Base-by-base conservation (phyloP, 176 grass and related monocot genomes). In the Oryza glumipatula region DNA sequence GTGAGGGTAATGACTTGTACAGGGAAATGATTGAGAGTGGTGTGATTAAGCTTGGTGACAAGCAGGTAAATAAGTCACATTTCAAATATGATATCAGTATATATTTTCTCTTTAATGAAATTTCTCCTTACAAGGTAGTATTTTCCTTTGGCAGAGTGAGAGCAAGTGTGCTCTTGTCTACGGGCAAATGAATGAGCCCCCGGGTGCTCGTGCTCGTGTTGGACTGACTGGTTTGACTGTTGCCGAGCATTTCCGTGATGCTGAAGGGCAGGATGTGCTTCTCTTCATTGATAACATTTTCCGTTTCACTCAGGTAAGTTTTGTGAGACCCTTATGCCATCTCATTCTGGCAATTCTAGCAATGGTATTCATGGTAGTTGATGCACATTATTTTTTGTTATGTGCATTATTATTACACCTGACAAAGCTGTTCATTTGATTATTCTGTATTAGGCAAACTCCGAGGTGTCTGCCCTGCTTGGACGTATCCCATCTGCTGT, bases 271-370 rank as follows among this genome's bases (percentile, higher is more conserved):
- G 76, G 94, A 97, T 74, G 94, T 97, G 83, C 94, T 97, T 92
- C 92, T 97, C 85, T 97, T 97, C 67, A 97, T 97, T 23, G 94
- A 97, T 83, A 97, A 97, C 90, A 97, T 97, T 92, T 97, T 97
- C 90, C 90, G 94, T 76, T 97, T 97, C 87, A 97, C 94, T 52
- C 94, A 97, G 83, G 94, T 94, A 85, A 71, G 22, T 39, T 91
- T 4, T 67, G 11, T 71, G 13, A 2, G 38, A 80, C 23, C 26
- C 14, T 69, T 61, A 22, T 87, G 16, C 19, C n/a, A 43, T 80
- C 23, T 81, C 56, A 49, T 61, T 39, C 5, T 64, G 33, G 15
- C 33, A 64, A 48, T 65, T 44, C 30, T 43, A 76, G 7, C 71
- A 76, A n/a, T 52, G 63, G 19, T 65, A 71, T 49, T 28, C 13